Evolutionary conservation across 1,284 basidiomycete species (phyloP), one percentile per base, ranked within the genome.

Genomic region (Salmacisia buchloeana): DNA sequence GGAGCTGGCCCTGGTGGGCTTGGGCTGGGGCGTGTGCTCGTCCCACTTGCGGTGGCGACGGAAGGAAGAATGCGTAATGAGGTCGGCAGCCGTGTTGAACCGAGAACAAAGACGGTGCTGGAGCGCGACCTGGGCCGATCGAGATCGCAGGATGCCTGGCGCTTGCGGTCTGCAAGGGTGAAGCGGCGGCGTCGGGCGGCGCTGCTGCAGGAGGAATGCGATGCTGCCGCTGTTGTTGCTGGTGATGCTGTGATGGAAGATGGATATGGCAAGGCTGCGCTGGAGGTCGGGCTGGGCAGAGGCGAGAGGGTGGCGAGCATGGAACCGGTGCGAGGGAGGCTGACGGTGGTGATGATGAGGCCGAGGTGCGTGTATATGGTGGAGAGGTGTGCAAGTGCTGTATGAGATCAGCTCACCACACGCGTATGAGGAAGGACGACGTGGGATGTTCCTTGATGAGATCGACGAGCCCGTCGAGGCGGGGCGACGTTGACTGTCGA

Each of bases 221-320:
- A 43, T 43, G 15, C 15, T 18, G 23, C 41, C 15, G 41, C 18
- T 18, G 41, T 7, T n/a, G 41, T 21, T 43, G 41, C 41, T 43
- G 41, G 35, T 15, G 35, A 9, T 38, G 35, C 35, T 38, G 35
- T 38, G 35, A 9, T 38, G 35, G 15, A 9, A 38, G 41, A 43
- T 15, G 41, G 18, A n/a, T n/a, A n/a, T n/a, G n/a, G 7, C 10
- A 43, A 43, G 41, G 29, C 6, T 54, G 49, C 18, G 31, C 13
- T 33, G 21, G 49, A 25, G 27, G 9, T 33, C 29, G 34, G 34
- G 29, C 27, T 54, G 27, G 49, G n/a, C n/a, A n/a, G n/a, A n/a
- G n/a, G 49, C 29, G 49, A 54, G 29, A 54, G 49, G 29, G 49
- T 54, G 34, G 49, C 49, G 27, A 54, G 49, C 49, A 54, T 54